A percentile compares a stretch with the other conserved stretches of the same genome.
Evolutionary conservation across 1,284 basidiomycete species (phyloP).

Genomic region (Ustilago nuda): DNA sequence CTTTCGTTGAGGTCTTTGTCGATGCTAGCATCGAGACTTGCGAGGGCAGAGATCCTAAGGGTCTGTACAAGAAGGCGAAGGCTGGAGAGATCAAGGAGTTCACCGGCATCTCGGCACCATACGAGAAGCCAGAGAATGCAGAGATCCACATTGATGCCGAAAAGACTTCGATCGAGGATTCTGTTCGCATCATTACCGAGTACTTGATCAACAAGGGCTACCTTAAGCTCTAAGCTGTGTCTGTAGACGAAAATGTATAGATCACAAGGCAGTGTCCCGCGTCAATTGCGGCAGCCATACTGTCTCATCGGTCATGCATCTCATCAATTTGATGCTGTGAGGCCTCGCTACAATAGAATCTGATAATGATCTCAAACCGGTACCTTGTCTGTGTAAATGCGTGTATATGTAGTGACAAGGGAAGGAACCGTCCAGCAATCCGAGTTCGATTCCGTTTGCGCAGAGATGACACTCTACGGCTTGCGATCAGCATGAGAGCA

Average conservation of each 20-base stretch:
- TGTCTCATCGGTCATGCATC: no score
- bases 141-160: constrained; percentile 95
- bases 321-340: no score
- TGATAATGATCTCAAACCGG: background rate
- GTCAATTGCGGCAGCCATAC: no score
- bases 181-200: constrained; percentile 82
- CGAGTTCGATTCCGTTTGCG: no score
- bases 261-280: no score
- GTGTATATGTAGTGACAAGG: no score
- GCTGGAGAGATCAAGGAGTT: constrained; percentile 98
- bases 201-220: constrained; percentile 78
- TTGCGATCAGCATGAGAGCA: no score
- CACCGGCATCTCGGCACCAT: constrained; percentile 96
- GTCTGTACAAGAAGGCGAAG: constrained; percentile 95
- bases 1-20: constrained; percentile 90
- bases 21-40: constrained; percentile 90
- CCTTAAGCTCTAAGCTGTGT: constrained; percentile 42
- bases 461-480: no score
- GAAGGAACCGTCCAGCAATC: no score
- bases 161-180: constrained; percentile 80
- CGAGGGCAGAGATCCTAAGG: constrained; percentile 95
- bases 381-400: background rate
- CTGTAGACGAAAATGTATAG: no score
- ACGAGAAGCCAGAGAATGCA: constrained; percentile 86
- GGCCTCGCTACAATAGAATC: background rate